Evolutionary conservation across 2,329 filamentous ascomycete genomes (phyloP).

Genomic region (Fragosphaeria purpurea): DNA sequence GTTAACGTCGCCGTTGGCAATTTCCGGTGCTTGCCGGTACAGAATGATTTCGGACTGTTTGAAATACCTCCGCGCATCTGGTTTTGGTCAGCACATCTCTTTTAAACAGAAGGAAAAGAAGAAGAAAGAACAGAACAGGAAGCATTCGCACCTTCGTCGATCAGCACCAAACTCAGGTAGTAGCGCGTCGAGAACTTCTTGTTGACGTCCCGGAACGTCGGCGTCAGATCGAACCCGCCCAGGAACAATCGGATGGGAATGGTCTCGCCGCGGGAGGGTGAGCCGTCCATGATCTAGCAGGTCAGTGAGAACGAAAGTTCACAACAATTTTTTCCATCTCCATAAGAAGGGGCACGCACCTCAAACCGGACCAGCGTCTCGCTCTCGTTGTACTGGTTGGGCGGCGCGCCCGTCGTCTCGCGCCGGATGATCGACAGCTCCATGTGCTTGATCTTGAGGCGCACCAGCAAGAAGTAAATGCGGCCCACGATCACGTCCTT

Average conservation of each 20-base stretch:
- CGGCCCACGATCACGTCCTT: conserved; percentile 98
- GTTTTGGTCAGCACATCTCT: conserved; percentile 9
- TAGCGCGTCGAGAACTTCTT: conserved; percentile 99
- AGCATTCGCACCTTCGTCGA: conserved; percentile 66
- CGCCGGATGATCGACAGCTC: conserved; percentile 94
- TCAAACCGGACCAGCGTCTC: conserved; percentile 96
- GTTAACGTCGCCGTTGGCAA: conserved; percentile 29
- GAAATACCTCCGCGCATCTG: conserved; percentile 93
- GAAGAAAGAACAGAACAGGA: not conserved
- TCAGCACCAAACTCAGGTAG: conserved; percentile 90
- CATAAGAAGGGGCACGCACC: conserved; percentile 31
- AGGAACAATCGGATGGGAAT: conserved; percentile 96
- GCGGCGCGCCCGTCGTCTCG: conserved; percentile 91
- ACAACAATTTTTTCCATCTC: not conserved
- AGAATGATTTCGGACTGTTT: conserved; percentile 99
- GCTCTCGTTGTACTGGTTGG: conserved; percentile 99
- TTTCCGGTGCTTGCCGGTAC: conserved; percentile 67
- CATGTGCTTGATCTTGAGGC: conserved; percentile 99
- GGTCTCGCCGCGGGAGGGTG: conserved; percentile 86
- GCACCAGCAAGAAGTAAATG: conserved; percentile 95
- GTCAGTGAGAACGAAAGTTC: not conserved
- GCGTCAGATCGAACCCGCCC: conserved; percentile 92
- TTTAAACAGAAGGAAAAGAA: not conserved
- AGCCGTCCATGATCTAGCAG: conserved; percentile 89
- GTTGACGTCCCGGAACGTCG: conserved; percentile 98